Base-by-base conservation (phyloP, 495 filamentous ascomycete species). In the Corynascus novoguineensis region DNA sequence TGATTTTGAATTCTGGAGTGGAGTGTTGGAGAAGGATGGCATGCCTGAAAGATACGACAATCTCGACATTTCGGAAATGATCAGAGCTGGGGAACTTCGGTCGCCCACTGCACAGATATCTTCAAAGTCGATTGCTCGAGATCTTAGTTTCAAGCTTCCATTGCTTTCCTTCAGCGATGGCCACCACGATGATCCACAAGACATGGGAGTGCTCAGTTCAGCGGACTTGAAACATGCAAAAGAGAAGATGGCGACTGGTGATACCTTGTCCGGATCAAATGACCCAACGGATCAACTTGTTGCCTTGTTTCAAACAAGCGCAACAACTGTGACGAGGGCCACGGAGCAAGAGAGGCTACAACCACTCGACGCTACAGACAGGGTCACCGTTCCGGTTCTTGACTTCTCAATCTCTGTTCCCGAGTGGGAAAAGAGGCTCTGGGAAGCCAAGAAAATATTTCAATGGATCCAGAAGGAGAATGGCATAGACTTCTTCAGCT, bases 331-430 rank as follows among this genome's bases (percentile, higher is more conserved):
- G 25, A 75, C 69, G 53, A 69, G 68, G 34, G 65, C 63, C 8
- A 59, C 81, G 8, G 82, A 83, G 57, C 84, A 88, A 55, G 86
- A 88, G 64, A 79, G 79, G 41, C 71, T 88, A 21, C 71, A 81
- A 35, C 75, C 80, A 47, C 76, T 74, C 5, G 84, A 86, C 53
- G 77, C 81, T 0, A 79, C 76, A 9, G 71, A 73, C 29, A 75
- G 86, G 51, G 68, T 86, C 17, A 59, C 74, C 25, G 75, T 87
- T 19, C 85, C 84, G 0, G 51, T 75, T 2, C 71, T 87, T 71
- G 84, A 87, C 49, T 83, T 87, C 55, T 80, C 78, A 0, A 64
- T 80, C 21, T 78, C 80, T 5, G 62, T 62, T 4, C 71, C 80
- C 10, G 83, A 81, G 2, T 88, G 85, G 84, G 73, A 75, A 31